phyloP scores from a whole-genome alignment of 2,329 filamentous ascomycete species.

The Ophiostoma pallidulum region DNA sequence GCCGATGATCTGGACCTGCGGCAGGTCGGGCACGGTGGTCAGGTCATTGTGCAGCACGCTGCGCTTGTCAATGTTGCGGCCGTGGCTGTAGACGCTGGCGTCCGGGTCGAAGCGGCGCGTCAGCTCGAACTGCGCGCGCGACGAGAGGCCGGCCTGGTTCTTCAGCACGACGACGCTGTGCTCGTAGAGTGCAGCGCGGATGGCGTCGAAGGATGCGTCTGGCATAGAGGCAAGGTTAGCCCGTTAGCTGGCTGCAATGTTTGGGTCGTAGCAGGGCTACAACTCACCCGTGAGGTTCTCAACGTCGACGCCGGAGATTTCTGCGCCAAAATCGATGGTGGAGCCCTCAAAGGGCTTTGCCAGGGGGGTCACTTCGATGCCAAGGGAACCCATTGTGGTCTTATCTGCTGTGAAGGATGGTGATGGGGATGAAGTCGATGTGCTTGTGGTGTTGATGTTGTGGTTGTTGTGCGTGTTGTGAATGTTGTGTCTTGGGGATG shows the following conservation, averaged over 20 bases:
- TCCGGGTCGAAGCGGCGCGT: slow-evolving; percentile 64
- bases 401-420: neutral
- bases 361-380: slow-evolving; percentile 9
- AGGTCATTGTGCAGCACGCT: slow-evolving; percentile 67
- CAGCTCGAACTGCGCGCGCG: slow-evolving; percentile 62
- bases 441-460: too few species aligned
- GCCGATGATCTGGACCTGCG: slow-evolving; percentile 70
- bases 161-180: slow-evolving; percentile 65
- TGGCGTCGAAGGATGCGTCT: slow-evolving; percentile 53
- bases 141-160: slow-evolving; percentile 50
- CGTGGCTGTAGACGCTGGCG: slow-evolving; percentile 59
- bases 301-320: slow-evolving; percentile 47
- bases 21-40: slow-evolving; percentile 72
- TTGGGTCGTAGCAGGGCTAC: neutral
- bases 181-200: slow-evolving; percentile 56
- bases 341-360: slow-evolving; percentile 11
- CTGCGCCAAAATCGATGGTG: slow-evolving; percentile 48
- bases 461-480: too few species aligned
- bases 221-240: slow-evolving; percentile 33
- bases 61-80: slow-evolving; percentile 59
- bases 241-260: neutral
- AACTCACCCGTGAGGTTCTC: slow-evolving; percentile 51
- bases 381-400: slow-evolving; percentile 13
- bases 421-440: neutral
- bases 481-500: too few species aligned